Evolutionary conservation across 164 flowering plant species (phyloP).

Genomic region (Vitis cinerea): DNA sequence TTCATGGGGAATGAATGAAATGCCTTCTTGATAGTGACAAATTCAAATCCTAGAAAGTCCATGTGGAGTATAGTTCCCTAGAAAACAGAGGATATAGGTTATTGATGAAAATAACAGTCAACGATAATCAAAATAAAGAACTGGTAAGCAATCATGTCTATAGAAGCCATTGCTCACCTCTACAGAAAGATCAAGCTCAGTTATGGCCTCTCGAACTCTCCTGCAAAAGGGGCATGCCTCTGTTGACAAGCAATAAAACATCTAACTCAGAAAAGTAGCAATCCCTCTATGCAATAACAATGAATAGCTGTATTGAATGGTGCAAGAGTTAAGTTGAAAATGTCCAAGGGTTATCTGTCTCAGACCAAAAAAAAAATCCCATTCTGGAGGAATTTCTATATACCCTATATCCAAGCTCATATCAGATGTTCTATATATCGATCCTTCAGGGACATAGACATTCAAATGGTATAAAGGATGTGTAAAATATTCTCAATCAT

Average conservation of each 20-base stretch:
- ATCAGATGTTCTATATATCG: too few species aligned
- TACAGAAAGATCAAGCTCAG: constrained; percentile 77
- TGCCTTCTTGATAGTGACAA: too few species aligned
- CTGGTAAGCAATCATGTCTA: not conserved
- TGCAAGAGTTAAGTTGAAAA: not conserved
- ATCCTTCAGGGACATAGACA: too few species aligned
- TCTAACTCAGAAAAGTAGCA: constrained; percentile 10
- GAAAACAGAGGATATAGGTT: too few species aligned
- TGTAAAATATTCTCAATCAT: not conserved
- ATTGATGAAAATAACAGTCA: too few species aligned
- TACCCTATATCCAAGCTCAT: too few species aligned
- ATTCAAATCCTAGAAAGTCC: too few species aligned
- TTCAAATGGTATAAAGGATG: not conserved
- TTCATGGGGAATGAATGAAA: not conserved
- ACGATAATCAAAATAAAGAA: not conserved
- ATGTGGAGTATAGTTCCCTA: too few species aligned
- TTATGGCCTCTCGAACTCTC: constrained; percentile 78
- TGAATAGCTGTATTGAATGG: not conserved
- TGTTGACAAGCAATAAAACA: constrained; percentile 41
- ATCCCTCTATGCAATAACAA: constrained; percentile 7
- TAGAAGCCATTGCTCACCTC: constrained; percentile 42
- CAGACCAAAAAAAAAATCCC: too few species aligned
- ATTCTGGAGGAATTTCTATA: too few species aligned
- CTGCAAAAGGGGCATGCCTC: constrained; percentile 93
- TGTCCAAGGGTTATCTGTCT: not conserved